Evolutionary conservation across 805 yeast genomes (phyloP).

Genomic region (Saturnispora bothae): DNA sequence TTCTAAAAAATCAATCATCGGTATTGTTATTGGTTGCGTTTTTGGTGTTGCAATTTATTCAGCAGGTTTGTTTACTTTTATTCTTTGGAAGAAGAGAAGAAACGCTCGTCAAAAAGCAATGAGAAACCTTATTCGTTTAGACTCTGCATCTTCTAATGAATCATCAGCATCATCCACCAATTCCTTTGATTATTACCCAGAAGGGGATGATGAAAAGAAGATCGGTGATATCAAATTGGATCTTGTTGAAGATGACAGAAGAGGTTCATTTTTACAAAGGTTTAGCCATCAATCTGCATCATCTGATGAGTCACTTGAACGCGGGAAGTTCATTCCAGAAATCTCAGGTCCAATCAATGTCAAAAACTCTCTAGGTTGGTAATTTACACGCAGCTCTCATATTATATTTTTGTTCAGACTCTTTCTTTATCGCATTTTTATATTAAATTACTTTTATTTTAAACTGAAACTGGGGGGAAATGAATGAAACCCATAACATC

Average conservation of each 20-base stretch:
- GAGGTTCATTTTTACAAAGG: slow-evolving; percentile 12
- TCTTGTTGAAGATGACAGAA: slow-evolving; percentile 4
- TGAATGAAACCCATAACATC: too few relatives aligned
- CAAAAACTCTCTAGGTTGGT: slow-evolving; percentile 67
- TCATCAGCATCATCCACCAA: not conserved
- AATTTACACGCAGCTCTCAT: slow-evolving; percentile 3
- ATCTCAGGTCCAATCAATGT: slow-evolving; percentile 64
- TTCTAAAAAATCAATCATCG: slow-evolving; percentile 22
- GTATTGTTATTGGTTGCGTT: slow-evolving; percentile 75
- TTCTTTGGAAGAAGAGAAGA: slow-evolving; percentile 8
- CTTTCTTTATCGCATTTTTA: slow-evolving; percentile 4
- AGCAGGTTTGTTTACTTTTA: slow-evolving; percentile 9
- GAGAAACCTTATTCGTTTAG: slow-evolving; percentile 5
- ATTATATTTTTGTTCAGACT: not conserved
- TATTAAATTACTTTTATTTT: not conserved
- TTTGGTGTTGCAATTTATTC: slow-evolving; percentile 58
- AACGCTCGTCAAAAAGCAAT: slow-evolving; percentile 6
- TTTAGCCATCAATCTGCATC: slow-evolving; percentile 3
- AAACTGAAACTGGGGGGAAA: too few relatives aligned
- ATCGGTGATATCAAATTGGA: slow-evolving; percentile 10
- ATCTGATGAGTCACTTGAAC: slow-evolving; percentile 11
- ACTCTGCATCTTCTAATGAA: slow-evolving; percentile 1
- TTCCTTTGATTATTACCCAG: slow-evolving; percentile 1
- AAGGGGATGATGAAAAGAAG: not conserved
- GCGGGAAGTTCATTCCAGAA: slow-evolving; percentile 27